Evolutionary conservation across 2,329 filamentous ascomycete genomes (phyloP), one percentile per base, ranked within the genome.

Genomic region (Xylariaceae sp.): DNA sequence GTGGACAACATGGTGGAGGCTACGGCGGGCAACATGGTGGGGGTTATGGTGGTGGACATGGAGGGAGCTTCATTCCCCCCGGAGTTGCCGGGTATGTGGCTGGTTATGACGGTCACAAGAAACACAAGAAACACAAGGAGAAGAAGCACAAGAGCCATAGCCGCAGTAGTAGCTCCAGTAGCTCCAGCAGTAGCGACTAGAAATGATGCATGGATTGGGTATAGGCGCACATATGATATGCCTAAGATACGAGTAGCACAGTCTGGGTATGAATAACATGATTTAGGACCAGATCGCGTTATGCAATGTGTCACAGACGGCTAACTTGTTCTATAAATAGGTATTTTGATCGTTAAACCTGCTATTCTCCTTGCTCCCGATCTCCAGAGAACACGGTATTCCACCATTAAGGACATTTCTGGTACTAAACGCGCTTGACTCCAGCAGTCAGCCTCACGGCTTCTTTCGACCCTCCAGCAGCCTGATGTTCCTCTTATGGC

Each of bases 61-160:
- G n/a, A n/a, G n/a, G 48, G 13, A 48, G 45, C 6, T 51, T 47
- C 30, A 36, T 46, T 4, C 50, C 51, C 9, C 43, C 44, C 7
- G 48, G 45, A 11, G 33, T 44, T 16, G 52, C 39, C 3, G 52
- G 18, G 3, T 41, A 50, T 24, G 50, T 37, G 9, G 45, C 22
- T 2, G 49, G 44, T 2, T 46, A 51, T n/a, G 48, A 38, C 8
- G 48, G 33, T 13, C 30, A 32, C 13, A 17, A 17, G 30, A 32
- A 7, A n/a, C 6, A 32, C 30, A 32, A 32, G 30, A 32, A 32
- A 17, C 30, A 32, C 30, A 39, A 50, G 29, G 36, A 54, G 18
- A 55, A 57, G 50, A 57, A 55, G 41, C 50, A 57, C 34, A 57
- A 56, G 45, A 44, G 49, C 9, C 52, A 46, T 24, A 57, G 54